Conservation (phyloP, 331 rosid species). For the Quercus lobata region DNA sequence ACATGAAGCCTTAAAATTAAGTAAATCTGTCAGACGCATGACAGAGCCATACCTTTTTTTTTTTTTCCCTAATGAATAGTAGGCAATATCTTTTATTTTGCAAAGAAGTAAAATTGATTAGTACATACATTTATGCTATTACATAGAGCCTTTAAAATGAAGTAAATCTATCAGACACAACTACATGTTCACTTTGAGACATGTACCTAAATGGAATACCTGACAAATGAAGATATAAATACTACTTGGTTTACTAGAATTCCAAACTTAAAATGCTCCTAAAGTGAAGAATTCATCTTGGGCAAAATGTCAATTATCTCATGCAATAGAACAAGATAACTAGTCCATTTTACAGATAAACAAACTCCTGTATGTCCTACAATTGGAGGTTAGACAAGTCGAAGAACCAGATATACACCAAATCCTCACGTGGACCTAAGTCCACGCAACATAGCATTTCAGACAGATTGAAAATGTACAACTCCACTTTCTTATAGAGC, state of each 20-base stretch:
- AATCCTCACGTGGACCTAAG: not conserved
- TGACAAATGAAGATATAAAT: not conserved
- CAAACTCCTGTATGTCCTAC: not conserved
- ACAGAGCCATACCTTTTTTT: not conserved
- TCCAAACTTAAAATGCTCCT: not conserved
- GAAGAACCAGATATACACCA: not conserved
- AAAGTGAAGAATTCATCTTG: not conserved
- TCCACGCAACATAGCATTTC: not conserved
- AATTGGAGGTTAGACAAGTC: not conserved
- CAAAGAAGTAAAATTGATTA: not conserved
- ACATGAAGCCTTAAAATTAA: not conserved
- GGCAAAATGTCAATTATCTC: not conserved
- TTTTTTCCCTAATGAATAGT: not conserved
- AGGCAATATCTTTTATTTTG: not conserved
- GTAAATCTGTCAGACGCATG: not conserved
- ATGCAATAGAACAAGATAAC: not conserved
- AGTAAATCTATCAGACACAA: not conserved
- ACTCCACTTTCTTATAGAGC: not conserved
- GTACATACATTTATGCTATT: not conserved
- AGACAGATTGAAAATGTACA: not conserved
- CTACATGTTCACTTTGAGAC: not conserved
- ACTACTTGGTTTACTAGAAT: not conserved
- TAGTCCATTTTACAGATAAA: not conserved
- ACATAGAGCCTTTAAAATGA: not conserved
- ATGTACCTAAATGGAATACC: not conserved